Percentiles rank a stretch among this genome's conserved stretches.
Evolutionary conservation across 257 asterid genomes (phyloP).

Genomic region (Plantago ovata): DNA sequence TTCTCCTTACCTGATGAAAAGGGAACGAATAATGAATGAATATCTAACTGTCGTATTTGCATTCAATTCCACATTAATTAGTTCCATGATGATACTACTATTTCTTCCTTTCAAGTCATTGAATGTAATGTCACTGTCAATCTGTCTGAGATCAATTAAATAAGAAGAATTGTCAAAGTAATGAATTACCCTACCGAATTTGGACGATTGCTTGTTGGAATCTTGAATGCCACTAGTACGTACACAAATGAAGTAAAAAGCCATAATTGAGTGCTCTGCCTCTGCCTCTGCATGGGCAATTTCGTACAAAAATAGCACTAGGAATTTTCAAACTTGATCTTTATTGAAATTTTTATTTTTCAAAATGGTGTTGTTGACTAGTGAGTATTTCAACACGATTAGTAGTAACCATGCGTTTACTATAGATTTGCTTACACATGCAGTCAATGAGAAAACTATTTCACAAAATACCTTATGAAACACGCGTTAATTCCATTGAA

Average conservation of each 20-base stretch:
- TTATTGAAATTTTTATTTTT: too few species aligned
- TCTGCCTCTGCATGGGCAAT: too few species aligned
- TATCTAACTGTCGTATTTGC: neutral
- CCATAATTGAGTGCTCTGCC: neutral
- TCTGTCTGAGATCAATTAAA: neutral
- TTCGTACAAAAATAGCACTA: too few species aligned
- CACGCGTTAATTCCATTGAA: too few species aligned
- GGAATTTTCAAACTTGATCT: too few species aligned
- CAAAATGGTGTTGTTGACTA: too few species aligned
- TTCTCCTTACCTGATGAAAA: conserved; percentile 66
- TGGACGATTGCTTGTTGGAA: neutral
- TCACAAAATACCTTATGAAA: too few species aligned
- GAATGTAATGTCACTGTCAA: conserved; percentile 5
- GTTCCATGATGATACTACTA: neutral
- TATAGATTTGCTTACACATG: too few species aligned
- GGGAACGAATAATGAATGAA: conserved; percentile 18
- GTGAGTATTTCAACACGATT: too few species aligned
- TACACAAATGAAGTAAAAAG: neutral
- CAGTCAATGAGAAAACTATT: too few species aligned
- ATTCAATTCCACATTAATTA: neutral
- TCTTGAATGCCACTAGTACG: neutral
- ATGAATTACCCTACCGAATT: neutral
- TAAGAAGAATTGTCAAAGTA: neutral
- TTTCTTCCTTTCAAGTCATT: neutral
- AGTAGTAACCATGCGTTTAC: too few species aligned